Evolutionary conservation across 805 yeast genomes (phyloP), one percentile per base, ranked within the genome.

Genomic region (Isabelozyma pseudorhagii): DNA sequence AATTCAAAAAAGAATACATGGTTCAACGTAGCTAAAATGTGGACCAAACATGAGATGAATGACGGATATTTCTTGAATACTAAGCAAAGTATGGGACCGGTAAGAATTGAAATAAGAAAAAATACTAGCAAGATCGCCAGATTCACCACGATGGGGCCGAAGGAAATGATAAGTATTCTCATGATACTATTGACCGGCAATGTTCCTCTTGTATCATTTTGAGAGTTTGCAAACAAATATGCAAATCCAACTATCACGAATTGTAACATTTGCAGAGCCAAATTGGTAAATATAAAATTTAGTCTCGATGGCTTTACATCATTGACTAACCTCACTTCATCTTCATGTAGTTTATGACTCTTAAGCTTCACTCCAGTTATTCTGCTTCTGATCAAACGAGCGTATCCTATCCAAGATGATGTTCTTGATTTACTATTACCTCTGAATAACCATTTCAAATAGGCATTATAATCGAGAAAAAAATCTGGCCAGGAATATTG

Each of bases 401-500:
- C 72, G 58, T 76, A 82, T 2, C 75, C 67, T 11, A 82, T 79
- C 78, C 78, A 72, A 7, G 76, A 71, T 48, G 63, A 58, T 15
- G 56, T 46, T 51, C 68, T 59, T 48, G 67, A 55, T 47, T 61
- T 68, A 5, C 78, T 71, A 59, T 81, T 82, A 25, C 87, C 87
- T 14, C 76, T 67, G 3, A 73, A 69, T 48, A 83, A 62, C 83
- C 83, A 80, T 38, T 57, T 60, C 48, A 85, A 64, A 53, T 74
- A 83, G 47, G 73, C 75, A 48, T 76, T 72, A 64, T 87, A 87
- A 64, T 87, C 93, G 47, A 84, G 66, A 58, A 87, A 85, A 61
- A 84, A 87, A 53, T 86, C 92, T 8, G 69, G 69, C 69, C 84
- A 82, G 4, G 83, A 77, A 55, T 84, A 87, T 58, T 87, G 93